These are phyloP conservation scores for Sporothrix protearum DNA, from an alignment of 2,329 filamentous ascomycete genomes.

Conservation along the genomic window DNA sequence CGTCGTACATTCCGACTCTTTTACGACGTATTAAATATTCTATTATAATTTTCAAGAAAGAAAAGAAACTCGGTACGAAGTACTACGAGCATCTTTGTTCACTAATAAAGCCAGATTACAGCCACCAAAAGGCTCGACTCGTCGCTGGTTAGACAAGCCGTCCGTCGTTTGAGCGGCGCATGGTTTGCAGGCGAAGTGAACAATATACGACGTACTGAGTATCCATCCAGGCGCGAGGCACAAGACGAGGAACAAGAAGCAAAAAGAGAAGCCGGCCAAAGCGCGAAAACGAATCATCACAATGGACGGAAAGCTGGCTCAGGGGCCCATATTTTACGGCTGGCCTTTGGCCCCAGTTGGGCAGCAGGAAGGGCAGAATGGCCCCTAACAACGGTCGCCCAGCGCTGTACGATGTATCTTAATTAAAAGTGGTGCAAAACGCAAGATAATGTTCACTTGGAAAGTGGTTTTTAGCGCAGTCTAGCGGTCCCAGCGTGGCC, in stretches of 20 bases:
- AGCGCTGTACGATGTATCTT: not conserved
- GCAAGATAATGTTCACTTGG: not conserved
- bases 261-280: not conserved
- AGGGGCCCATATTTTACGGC: too few relatives aligned
- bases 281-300: not conserved
- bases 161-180: slow-evolving; percentile 15
- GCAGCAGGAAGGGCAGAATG: too few relatives aligned
- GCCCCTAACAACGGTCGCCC: not conserved
- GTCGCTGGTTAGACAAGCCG: slow-evolving; percentile 14
- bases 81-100: not conserved
- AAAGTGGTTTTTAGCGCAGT: not conserved
- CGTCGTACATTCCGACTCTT: too few relatives aligned
- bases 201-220: too few relatives aligned
- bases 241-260: not conserved
- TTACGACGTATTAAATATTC: too few relatives aligned
- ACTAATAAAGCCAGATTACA: too few relatives aligned
- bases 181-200: not conserved
- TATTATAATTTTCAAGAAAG: not conserved
- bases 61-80: not conserved
- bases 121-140: not conserved
- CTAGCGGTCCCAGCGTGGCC: not conserved
- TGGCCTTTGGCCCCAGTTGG: too few relatives aligned
- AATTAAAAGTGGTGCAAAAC: slow-evolving; percentile 12
- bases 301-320: not conserved
- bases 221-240: not conserved